phyloP scores from a whole-genome alignment of 73 alveolate genomes.

The Paramecium biaurelia region DNA sequence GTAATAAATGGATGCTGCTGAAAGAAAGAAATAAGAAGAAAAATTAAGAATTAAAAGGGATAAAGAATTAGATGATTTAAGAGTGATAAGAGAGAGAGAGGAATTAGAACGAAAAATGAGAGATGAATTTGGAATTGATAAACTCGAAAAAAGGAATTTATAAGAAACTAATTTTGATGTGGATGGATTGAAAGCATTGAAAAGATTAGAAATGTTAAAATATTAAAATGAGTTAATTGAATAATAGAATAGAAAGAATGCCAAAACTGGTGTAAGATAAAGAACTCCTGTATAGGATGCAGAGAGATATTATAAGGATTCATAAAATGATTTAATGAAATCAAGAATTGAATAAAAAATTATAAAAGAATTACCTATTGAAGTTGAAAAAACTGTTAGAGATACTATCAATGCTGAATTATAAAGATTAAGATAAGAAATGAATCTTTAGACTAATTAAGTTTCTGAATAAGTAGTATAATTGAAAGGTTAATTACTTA shows the following conservation, averaged over 20 bases:
- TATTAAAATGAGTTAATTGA: conserved; percentile 16
- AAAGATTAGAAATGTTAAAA: conserved; percentile 13
- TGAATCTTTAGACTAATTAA: neutral
- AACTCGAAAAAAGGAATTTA: conserved; percentile 16
- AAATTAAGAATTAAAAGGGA: neutral
- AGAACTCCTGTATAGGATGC: conserved; percentile 41
- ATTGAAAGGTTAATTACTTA: conserved; percentile 1
- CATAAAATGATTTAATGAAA: neutral
- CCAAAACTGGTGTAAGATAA: neutral
- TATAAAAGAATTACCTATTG: conserved; percentile 33
- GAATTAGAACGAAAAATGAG: neutral
- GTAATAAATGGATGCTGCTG: neutral
- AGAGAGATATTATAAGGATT: neutral
- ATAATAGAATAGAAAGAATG: conserved; percentile 27
- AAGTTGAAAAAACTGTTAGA: conserved; percentile 32
- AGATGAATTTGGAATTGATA: neutral
- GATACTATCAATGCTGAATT: conserved; percentile 17
- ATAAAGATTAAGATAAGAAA: conserved; percentile 41
- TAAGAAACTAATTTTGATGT: conserved; percentile 36
- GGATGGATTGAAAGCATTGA: neutral
- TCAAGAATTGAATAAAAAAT: neutral
- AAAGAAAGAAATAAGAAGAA: conserved; percentile 14
- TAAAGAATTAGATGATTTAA: conserved; percentile 28
- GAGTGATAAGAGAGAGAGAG: conserved; percentile 28
- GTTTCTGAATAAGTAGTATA: conserved; percentile 16